Evolutionary conservation across 169 alveolate species (phyloP), one percentile per base, ranked within the genome.

Genomic region (Eimeria sp.): DNA sequence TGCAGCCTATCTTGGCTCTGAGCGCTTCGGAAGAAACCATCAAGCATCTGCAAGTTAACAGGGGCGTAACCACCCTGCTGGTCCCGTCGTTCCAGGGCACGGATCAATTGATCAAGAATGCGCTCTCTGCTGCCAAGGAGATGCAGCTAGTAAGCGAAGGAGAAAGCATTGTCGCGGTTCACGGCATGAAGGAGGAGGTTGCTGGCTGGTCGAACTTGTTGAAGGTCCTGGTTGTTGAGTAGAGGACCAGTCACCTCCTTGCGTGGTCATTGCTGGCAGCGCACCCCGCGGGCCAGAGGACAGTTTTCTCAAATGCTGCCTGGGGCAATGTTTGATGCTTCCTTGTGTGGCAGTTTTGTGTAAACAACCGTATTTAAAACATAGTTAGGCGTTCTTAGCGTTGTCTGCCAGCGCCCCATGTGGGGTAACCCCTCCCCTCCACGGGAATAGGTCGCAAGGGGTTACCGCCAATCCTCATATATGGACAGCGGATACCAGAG

Each of bases 181-280:
- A 99, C 94, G 99, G 99, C 61, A 98, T 98, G 90, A 98, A 98
- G 96, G 99, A 99, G 95, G 99, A 98, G 96, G 98, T 98, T 72
- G 98, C 99, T 4, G 99, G 99, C 61, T 97, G 98, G 88, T 97
- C 99, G 58, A 98, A 99, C 97, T 98, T 99, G 84, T 97, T 99
- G 97, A 99, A 99, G 97, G 99, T 99, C 30, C 97, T 98, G 27
- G 94, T 95, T 47, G 98, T 97, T 47, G 97, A 96, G 84, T 97
- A 84, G 67, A 9, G 49, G 90, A 49, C 16, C 40, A 14, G 86
- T 40, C 86, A 75, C 34, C 43, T 30, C 57, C 27, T 43, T 14
- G 4, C 45, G 20, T 1, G 2, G 14, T 27, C 80, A 1, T 61
- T 67, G 76, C 47, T 22, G 51, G 80, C 47, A 30, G 49, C 51